Base-by-base conservation (phyloP, 768 basidiomycete genomes). In the Leccinellum luteum region DNA sequence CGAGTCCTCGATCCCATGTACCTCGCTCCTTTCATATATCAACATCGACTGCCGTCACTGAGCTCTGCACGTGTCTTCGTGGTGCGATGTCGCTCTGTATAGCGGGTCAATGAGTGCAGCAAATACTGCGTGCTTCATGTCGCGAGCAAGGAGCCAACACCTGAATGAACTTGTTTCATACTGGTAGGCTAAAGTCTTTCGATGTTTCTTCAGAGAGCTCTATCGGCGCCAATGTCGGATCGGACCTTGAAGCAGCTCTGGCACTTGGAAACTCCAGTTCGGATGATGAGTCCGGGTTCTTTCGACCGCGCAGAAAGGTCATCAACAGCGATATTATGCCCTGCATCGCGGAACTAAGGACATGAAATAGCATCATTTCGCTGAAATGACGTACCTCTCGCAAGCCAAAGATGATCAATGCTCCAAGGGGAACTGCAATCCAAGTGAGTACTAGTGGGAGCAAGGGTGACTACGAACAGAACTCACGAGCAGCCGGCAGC, bases 401-500 rank as follows among this genome's bases (percentile, higher is more conserved):
- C 7, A 75, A 70, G 30, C 78, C 83, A 63, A 85, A 81, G 6
- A 83, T 66, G 32, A 81, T 50, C 50, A 79, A 74, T 3, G 79
- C 78, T 0, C 71, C 74, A 17, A 84, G 64, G 0, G 84, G 84
- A 23, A 85, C 83, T 84, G 55, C 12, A 55, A 52, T 10, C 55
- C 6, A 51, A 55, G 27, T 64, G 48, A 63, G 58, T 19, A n/a
- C n/a, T n/a, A 21, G 14, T 9, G 35, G 7, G 12, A 44, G 15
- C n/a, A 30, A n/a, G 30, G 5, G 17, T 49, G 44, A 21, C 2
- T 61, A 35, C 43, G 47, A 51, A 23, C 14, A 44, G 43, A 50
- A 58, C 81, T 64, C 57, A 85, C 83, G 60, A 14, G 78, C 72
- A 30, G 84, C 83, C 52, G 80, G 79, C 14, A 81, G 67, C 73